A percentile compares a stretch with the other conserved stretches of the same genome.
Conservation (phyloP, 2,329 filamentous ascomycete species). For the Camptophora hylomeconis region DNA sequence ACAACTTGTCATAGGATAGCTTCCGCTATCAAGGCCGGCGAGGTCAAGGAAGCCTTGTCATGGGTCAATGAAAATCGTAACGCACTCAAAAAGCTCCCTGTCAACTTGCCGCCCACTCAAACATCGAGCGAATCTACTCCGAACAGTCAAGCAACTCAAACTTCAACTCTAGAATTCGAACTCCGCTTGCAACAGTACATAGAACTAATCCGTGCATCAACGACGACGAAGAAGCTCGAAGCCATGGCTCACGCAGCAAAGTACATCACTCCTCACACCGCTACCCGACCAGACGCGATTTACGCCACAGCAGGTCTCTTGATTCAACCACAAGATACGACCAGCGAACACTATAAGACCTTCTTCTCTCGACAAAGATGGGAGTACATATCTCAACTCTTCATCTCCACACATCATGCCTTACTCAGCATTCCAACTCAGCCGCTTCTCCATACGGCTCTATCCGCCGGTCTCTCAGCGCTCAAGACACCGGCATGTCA, state of each 20-base stretch:
- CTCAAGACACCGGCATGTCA: slow-evolving; percentile 94
- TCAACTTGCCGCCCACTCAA: slow-evolving; percentile 7
- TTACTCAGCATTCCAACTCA: slow-evolving; percentile 70
- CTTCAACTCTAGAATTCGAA: slow-evolving; percentile 69
- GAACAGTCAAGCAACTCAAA: slow-evolving; percentile 35
- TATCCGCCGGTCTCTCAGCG: slow-evolving; percentile 81
- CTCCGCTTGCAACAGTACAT: slow-evolving; percentile 90
- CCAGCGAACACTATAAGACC: slow-evolving; percentile 47
- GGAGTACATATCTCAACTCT: slow-evolving; percentile 62
- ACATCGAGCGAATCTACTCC: slow-evolving; percentile 1
- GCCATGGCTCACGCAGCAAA: slow-evolving; percentile 73
- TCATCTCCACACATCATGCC: slow-evolving; percentile 73
- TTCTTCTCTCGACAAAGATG: slow-evolving; percentile 66
- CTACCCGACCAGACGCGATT: slow-evolving; percentile 56
- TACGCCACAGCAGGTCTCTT: slow-evolving; percentile 66
- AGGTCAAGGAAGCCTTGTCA: slow-evolving; percentile 63
- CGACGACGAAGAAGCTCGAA: slow-evolving; percentile 46
- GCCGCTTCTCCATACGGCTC: slow-evolving; percentile 78
- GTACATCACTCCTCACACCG: slow-evolving; percentile 58
- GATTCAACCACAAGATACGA: slow-evolving; percentile 54
- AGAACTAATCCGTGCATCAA: slow-evolving; percentile 63
- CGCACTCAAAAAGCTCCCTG: slow-evolving; percentile 66
- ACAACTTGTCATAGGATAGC: slow-evolving; percentile 68
- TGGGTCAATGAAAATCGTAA: slow-evolving; percentile 96
- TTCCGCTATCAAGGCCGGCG: slow-evolving; percentile 54